phyloP scores from a whole-genome alignment of 2,329 filamentous ascomycete genomes.

The Colletotrichum neosansevieriae region DNA sequence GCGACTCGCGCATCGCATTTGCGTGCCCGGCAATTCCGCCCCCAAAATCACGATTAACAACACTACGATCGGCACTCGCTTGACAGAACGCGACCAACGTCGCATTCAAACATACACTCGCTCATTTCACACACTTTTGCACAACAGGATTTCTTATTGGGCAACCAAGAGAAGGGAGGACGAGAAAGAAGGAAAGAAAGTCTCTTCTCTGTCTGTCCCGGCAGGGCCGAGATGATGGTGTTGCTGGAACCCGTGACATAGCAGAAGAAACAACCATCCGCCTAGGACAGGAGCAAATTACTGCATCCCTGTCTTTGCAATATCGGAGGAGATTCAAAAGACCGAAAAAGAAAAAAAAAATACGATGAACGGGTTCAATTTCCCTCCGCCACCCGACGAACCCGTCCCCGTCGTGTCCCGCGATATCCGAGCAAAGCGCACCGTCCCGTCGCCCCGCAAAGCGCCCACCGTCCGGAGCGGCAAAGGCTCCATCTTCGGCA shows the following conservation, averaged over 20 bases:
- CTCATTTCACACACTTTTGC: not conserved
- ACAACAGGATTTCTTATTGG: not conserved
- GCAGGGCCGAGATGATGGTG: constrained; percentile 21
- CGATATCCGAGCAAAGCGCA: constrained; percentile 28
- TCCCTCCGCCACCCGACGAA: constrained; percentile 33
- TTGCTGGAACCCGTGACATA: constrained; percentile 19
- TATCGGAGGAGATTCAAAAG: not conserved
- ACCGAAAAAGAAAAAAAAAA: no score
- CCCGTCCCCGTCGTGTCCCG: constrained; percentile 30
- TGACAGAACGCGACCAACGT: constrained; percentile 13
- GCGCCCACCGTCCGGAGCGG: constrained; percentile 36
- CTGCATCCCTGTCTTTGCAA: not conserved
- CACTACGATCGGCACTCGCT: constrained; percentile 15
- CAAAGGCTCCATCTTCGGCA: constrained; percentile 37
- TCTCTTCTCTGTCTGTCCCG: not conserved
- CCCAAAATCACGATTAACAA: constrained; percentile 3
- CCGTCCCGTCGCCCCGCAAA: constrained; percentile 33
- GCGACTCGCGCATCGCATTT: constrained; percentile 9
- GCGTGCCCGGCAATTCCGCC: not conserved
- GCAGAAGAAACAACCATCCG: not conserved
- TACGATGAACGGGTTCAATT: constrained; percentile 14
- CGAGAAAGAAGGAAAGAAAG: not conserved
- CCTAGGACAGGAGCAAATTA: not conserved
- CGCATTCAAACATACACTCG: constrained; percentile 17
- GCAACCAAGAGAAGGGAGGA: not conserved